phyloP scores from a whole-genome alignment of 208 protist species.

The Angomonas ambiguus region DNA sequence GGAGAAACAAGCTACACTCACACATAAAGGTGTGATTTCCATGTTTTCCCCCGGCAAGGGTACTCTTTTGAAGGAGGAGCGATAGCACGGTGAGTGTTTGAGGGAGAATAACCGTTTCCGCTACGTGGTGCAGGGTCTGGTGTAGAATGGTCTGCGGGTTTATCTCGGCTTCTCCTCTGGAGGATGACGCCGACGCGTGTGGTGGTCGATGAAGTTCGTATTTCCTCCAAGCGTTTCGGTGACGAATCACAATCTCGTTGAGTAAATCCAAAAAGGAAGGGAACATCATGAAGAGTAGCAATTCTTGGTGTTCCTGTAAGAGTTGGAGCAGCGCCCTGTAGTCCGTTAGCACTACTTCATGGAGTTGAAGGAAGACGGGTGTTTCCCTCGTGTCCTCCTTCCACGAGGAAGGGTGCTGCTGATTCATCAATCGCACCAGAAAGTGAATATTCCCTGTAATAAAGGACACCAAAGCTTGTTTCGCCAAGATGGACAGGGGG shows the following conservation, averaged over 20 bases:
- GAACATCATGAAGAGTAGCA: neutral
- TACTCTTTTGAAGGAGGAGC: neutral
- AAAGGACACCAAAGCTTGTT: neutral
- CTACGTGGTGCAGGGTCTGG: neutral
- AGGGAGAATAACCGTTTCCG: neutral
- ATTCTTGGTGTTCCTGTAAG: neutral
- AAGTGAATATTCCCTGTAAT: neutral
- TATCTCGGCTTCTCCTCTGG: neutral
- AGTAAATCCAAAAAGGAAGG: conserved; percentile 12
- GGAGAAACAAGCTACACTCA: neutral
- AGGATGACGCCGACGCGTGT: neutral
- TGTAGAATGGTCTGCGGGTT: neutral
- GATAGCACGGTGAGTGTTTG: neutral
- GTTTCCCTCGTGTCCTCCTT: neutral
- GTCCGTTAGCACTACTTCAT: neutral
- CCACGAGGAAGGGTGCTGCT: neutral
- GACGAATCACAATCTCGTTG: neutral
- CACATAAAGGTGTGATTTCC: neutral
- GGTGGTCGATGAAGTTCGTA: neutral
- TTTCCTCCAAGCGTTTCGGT: neutral
- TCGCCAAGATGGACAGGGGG: neutral
- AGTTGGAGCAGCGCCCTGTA: neutral
- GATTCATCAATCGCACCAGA: neutral
- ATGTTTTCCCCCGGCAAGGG: neutral
- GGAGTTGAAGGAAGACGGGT: neutral